Evolutionary conservation across 2,329 filamentous ascomycete genomes (phyloP).

Genomic region (Pezicula rhizophila): DNA sequence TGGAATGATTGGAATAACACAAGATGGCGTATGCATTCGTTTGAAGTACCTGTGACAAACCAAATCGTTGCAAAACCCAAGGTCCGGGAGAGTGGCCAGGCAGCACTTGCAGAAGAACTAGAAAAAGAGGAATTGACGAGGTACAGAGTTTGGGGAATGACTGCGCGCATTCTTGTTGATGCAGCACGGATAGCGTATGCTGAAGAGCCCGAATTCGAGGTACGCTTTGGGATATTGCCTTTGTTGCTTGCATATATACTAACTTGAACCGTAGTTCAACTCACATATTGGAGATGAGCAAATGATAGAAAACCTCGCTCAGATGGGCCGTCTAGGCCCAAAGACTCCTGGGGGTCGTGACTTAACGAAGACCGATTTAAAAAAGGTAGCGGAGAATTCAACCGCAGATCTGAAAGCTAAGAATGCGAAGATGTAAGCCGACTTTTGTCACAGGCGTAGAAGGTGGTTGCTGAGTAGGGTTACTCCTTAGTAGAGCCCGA

Average conservation of each 20-base stretch:
- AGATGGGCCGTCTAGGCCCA: conserved; percentile 49
- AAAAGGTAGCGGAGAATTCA: conserved; percentile 29
- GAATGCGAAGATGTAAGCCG: conserved; percentile 7
- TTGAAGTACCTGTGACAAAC: conserved; percentile 75
- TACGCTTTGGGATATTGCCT: conserved; percentile 37
- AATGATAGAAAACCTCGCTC: conserved; percentile 51
- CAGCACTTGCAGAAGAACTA: conserved; percentile 36
- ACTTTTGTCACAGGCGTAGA: too few relatives aligned
- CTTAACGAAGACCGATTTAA: conserved; percentile 43
- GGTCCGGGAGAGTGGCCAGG: conserved; percentile 33
- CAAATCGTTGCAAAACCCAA: conserved; percentile 60
- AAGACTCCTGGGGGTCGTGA: conserved; percentile 41
- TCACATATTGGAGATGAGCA: conserved; percentile 46
- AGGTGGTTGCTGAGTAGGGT: neutral
- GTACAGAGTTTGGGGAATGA: conserved; percentile 94
- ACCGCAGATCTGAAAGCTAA: neutral
- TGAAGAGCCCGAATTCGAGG: conserved; percentile 77
- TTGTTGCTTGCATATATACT: conserved; percentile 4
- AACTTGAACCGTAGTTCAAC: conserved; percentile 19
- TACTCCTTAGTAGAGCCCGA: neutral
- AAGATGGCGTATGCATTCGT: conserved; percentile 85
- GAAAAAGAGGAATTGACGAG: conserved; percentile 46
- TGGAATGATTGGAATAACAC: conserved; percentile 77
- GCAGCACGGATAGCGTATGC: conserved; percentile 78
- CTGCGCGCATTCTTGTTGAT: conserved; percentile 83